Percentiles rank a stretch among this genome's conserved stretches.
Evolutionary conservation across 768 basidiomycete species (phyloP).

Genomic region (Mycena venus): DNA sequence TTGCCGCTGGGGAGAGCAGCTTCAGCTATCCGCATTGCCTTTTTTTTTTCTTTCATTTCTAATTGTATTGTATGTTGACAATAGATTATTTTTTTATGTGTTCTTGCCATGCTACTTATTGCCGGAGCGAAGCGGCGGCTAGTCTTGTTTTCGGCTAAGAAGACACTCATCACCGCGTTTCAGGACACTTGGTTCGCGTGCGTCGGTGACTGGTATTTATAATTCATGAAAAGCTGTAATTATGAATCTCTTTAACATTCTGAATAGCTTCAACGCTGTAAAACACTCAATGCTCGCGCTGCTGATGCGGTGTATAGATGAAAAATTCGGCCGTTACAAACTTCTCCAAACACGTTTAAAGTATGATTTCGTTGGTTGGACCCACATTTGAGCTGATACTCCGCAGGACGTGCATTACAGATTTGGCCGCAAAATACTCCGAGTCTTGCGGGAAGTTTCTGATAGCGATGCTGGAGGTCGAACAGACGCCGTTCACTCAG

Average conservation of each 20-base stretch:
- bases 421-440: conserved; percentile 25
- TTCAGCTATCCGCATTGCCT: too few relatives aligned
- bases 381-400: background rate
- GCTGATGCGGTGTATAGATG: conserved; percentile 43
- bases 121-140: too few relatives aligned
- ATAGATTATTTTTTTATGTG: too few relatives aligned
- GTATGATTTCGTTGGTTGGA: conserved; percentile 41
- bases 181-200: conserved; percentile 47
- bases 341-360: conserved; percentile 48
- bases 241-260: too few relatives aligned
- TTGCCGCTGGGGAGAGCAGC: too few relatives aligned
- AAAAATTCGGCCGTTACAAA: conserved; percentile 57
- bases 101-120: too few relatives aligned
- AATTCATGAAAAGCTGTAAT: too few relatives aligned
- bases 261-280: too few relatives aligned
- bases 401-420: conserved; percentile 26
- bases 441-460: conserved; percentile 37
- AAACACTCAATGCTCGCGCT: conserved; percentile 43
- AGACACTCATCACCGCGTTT: conserved; percentile 46
- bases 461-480: conserved; percentile 46
- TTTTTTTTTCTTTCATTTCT: too few relatives aligned
- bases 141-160: conserved; percentile 51
- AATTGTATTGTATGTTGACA: too few relatives aligned
- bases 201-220: conserved; percentile 41
- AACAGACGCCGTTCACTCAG: conserved; percentile 52